Base-by-base conservation (phyloP, 495 filamentous ascomycete species). In the Melanomma pulvis-pyrius region DNA sequence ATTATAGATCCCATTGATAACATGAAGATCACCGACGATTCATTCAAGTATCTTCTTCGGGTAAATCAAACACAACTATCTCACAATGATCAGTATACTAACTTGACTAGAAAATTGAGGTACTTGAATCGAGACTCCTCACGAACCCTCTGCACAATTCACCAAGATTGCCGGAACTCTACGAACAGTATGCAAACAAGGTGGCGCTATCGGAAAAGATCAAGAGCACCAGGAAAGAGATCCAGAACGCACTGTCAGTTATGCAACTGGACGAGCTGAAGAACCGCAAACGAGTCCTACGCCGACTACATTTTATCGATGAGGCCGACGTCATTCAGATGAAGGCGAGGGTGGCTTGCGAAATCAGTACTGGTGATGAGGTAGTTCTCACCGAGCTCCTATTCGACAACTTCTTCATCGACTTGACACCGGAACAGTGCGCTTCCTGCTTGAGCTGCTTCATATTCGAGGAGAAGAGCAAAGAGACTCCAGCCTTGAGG, bases 331-430 rank as follows among this genome's bases (percentile, higher is more conserved):
- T 98, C 8, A 92, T 98, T 53, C 87, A 96, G 79, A 82, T 97
- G 71, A 98, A 98, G 80, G 94, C 92, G 7, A 87, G 94, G 32
- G 94, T 97, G 7, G 94, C 94, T 9, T 98, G 94, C 78, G 94
- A 98, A 80, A 98, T 98, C 61, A 93, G 91, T 71, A 94, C 92
- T 1, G 88, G 88, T 56, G 92, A 97, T 67, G 96, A 98, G 72
- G 81, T 98, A 26, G 86, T 98, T 70, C 84, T 98, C 1, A 89
- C 88, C 48, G 96, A 98, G 77, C 80, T 98, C 29, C 83, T 98
- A 4, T 97, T 98, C 80, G 96, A 97, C 76, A 86, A 92, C 58
- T 96, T 97, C 82, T 98, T 98, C 83, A 98, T 98, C 76, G 92
- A 96, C 70, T 81, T 98, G 28, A 87, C 86, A 0, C 92, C 94